These are phyloP conservation scores for Quercus parvula DNA, from an alignment of 306 rosid genomes.

Conservation along the genomic window DNA sequence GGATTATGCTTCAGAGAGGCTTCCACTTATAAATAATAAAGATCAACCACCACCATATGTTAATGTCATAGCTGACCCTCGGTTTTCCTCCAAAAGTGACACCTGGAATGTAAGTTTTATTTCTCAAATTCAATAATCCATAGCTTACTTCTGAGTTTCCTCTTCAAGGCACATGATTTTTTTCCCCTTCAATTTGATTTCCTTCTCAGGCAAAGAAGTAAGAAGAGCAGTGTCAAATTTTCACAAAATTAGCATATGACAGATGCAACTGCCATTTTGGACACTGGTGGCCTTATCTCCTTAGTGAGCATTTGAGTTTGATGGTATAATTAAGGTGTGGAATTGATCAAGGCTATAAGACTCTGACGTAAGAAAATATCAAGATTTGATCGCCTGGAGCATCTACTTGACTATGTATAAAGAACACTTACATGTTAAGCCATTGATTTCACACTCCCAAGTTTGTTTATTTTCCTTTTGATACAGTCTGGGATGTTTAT, in stretches of 20 bases:
- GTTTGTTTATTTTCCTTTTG: background rate
- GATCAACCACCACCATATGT: conserved; percentile 19
- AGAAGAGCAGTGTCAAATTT: background rate
- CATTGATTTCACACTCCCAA: background rate
- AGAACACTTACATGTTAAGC: background rate
- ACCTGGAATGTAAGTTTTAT: conserved; percentile 21
- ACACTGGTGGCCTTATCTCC: too few species aligned
- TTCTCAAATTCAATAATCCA: background rate
- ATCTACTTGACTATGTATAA: background rate
- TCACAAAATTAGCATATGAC: background rate
- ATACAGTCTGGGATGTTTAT: background rate
- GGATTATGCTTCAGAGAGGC: conserved; percentile 20
- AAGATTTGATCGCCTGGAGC: background rate
- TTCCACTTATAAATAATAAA: conserved; percentile 30
- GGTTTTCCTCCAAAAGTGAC: conserved; percentile 16
- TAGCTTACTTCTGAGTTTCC: background rate
- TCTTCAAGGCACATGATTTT: too few species aligned
- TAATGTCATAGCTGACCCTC: background rate
- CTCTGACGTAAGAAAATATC: background rate
- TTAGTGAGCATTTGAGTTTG: background rate
- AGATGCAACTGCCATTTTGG: background rate
- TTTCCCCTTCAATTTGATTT: background rate
- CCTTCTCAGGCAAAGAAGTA: conserved; percentile 15
- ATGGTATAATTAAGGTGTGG: too few species aligned
- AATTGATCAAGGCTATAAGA: background rate